Percentiles rank a stretch among this genome's conserved stretches.
Conservation (phyloP, 441 rosid species). For the Croton setiger region DNA sequence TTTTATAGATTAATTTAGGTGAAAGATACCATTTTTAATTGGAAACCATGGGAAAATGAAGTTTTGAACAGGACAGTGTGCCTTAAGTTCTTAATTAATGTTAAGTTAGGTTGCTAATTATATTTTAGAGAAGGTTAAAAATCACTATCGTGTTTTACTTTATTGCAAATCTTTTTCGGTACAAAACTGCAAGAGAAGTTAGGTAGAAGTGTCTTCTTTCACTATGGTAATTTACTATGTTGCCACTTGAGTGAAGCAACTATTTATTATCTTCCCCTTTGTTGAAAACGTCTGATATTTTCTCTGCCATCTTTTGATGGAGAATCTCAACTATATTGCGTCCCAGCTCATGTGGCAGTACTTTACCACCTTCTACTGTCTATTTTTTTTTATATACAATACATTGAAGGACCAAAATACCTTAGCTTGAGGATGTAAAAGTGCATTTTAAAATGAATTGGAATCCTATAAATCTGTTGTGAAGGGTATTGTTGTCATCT, state of each 20-base stretch:
- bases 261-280: constrained; percentile 9
- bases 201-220: constrained; percentile 3
- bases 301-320: constrained; percentile 23
- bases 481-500: constrained; percentile 27
- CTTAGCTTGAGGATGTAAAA: constrained; percentile 16
- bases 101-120: constrained; percentile 14
- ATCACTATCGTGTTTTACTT: constrained; percentile 16
- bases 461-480: constrained; percentile 17
- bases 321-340: constrained; percentile 40
- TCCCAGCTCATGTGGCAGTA: constrained; percentile 48
- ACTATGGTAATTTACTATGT: constrained; percentile 1
- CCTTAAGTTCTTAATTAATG: constrained; percentile 4
- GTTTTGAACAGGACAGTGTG: not conserved
- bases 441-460: constrained; percentile 3
- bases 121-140: constrained; percentile 10
- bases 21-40: not conserved
- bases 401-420: constrained; percentile 32
- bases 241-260: constrained; percentile 18
- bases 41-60: not conserved
- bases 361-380: constrained; percentile 17
- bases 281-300: constrained; percentile 17
- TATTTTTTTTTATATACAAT: constrained; percentile 7
- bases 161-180: constrained; percentile 9
- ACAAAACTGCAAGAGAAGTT: constrained; percentile 12
- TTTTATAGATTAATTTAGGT: not conserved